Evolutionary conservation across 2,329 filamentous ascomycete genomes (phyloP).

Genomic region (Arthrobotrys megalospora): DNA sequence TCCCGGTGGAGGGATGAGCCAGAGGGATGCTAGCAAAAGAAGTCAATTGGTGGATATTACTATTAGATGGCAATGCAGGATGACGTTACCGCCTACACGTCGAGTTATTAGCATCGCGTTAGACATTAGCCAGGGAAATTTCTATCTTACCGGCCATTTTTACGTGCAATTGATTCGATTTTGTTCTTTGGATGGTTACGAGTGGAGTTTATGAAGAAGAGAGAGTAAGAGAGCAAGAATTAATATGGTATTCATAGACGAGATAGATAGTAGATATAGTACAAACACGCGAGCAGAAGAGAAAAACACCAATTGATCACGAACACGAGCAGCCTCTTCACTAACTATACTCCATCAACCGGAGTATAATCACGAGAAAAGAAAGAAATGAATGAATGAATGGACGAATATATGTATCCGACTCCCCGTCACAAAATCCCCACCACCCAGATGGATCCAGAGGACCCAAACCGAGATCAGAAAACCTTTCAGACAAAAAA

Average conservation of each 20-base stretch:
- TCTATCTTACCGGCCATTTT: too few relatives aligned
- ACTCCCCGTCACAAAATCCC: slow-evolving; percentile 57
- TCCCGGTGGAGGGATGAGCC: slow-evolving; percentile 61
- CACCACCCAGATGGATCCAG: slow-evolving; percentile 19
- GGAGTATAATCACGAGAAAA: not conserved
- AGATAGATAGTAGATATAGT: too few relatives aligned
- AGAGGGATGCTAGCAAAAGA: slow-evolving; percentile 61
- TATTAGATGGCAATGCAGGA: not conserved
- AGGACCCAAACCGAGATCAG: slow-evolving; percentile 16
- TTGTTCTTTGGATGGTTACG: too few relatives aligned
- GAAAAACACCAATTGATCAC: not conserved
- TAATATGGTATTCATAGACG: too few relatives aligned
- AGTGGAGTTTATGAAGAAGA: too few relatives aligned
- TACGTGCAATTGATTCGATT: too few relatives aligned
- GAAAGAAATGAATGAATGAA: slow-evolving; percentile 2
- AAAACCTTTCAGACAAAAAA: slow-evolving; percentile 55
- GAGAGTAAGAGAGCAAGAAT: too few relatives aligned
- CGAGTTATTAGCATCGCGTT: too few relatives aligned
- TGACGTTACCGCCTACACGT: slow-evolving; percentile 52
- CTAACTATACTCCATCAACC: not conserved
- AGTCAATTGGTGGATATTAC: not conserved
- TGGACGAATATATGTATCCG: slow-evolving; percentile 39
- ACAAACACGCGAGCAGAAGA: too few relatives aligned
- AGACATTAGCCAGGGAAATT: too few relatives aligned
- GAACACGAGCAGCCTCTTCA: not conserved